Conservation (phyloP, 768 basidiomycete genomes). For the Suillus fuscotomentosus region DNA sequence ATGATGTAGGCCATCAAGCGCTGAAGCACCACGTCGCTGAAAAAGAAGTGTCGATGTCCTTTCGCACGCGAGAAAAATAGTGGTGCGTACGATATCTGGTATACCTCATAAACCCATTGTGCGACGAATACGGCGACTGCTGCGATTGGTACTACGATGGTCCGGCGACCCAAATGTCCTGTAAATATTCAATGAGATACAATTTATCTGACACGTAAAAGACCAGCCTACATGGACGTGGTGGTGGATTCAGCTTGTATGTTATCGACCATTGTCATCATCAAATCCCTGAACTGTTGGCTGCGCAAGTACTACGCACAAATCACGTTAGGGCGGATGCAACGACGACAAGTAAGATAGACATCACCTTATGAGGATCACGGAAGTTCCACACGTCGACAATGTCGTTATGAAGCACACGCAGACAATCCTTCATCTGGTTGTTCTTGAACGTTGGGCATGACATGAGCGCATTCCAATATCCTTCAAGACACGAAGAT, state of each 20-base stretch:
- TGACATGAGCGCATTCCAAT: constrained; percentile 16
- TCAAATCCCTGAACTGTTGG: no score
- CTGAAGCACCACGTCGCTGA: constrained; percentile 8
- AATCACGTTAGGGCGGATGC: no score
- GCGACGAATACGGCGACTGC: neutral
- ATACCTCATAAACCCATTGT: neutral
- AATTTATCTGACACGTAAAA: neutral
- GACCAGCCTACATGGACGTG: no score
- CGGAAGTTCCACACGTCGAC: constrained; percentile 17
- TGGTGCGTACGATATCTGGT: neutral
- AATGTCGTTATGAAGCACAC: constrained; percentile 19
- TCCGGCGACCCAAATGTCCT: neutral
- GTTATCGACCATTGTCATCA: no score
- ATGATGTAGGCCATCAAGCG: constrained; percentile 25
- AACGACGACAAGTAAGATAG: no score
- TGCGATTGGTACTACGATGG: neutral
- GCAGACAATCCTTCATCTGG: constrained; percentile 4
- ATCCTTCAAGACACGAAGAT: constrained; percentile 8
- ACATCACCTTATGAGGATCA: constrained; percentile 1
- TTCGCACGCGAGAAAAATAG: no score
- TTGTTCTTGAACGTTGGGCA: constrained; percentile 5
- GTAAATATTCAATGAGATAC: neutral
- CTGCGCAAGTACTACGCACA: no score
- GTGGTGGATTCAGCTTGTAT: no score
- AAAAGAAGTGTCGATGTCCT: neutral